Conservation (phyloP, 306 rosid species). For the Lupinus albus region DNA sequence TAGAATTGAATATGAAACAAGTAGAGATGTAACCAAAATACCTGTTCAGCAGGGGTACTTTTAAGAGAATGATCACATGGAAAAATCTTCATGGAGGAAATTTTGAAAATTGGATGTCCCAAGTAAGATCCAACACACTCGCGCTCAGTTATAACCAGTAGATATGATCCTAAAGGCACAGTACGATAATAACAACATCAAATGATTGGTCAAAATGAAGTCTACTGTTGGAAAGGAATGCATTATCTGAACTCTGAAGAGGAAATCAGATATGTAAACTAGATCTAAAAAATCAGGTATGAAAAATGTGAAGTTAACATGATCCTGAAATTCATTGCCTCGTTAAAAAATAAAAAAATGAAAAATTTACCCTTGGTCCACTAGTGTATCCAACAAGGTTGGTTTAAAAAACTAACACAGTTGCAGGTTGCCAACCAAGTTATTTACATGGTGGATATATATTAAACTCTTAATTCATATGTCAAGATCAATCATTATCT, state of each 20-base stretch:
- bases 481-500: conserved; percentile 8
- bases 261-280: conserved; percentile 31
- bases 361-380: conserved; percentile 5
- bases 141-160: conserved; percentile 72
- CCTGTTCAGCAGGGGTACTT: conserved; percentile 74
- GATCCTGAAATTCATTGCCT: conserved; percentile 22
- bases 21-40: conserved; percentile 39
- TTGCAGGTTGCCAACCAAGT: no score
- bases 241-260: conserved; percentile 25
- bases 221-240: conserved; percentile 18
- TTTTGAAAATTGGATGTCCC: conserved; percentile 85
- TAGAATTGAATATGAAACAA: conserved; percentile 25
- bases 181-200: conserved; percentile 40
- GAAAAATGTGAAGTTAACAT: conserved; percentile 36
- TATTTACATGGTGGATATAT: no score
- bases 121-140: conserved; percentile 76
- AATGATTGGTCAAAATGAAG: conserved; percentile 36
- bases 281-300: conserved; percentile 27
- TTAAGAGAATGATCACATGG: conserved; percentile 82
- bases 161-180: conserved; percentile 68
- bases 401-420: no score
- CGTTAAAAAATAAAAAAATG: conserved; percentile 3
- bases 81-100: conserved; percentile 70
- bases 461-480: conserved; percentile 1
- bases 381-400: conserved; percentile 2